Evolutionary conservation across 2,329 filamentous ascomycete species (phyloP).

Genomic region (Plenodomus biglobosus): DNA sequence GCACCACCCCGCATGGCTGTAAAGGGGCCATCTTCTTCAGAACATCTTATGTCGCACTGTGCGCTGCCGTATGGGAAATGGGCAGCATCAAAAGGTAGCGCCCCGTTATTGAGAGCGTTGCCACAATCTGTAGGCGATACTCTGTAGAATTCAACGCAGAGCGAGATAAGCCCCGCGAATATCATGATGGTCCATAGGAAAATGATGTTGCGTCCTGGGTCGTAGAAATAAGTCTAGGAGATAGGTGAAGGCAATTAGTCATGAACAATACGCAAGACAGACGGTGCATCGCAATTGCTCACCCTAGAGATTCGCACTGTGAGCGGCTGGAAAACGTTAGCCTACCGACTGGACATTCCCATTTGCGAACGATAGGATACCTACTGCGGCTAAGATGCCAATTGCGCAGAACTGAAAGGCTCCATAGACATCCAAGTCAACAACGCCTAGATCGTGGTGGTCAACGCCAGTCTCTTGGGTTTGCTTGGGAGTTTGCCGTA

Average conservation of each 20-base stretch:
- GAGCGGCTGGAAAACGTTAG: not conserved
- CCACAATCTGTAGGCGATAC: conserved; percentile 50
- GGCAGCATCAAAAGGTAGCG: conserved; percentile 40
- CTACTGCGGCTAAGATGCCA: conserved; percentile 60
- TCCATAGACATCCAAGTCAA: conserved; percentile 70
- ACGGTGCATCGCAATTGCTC: not conserved
- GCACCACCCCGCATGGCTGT: conserved; percentile 60
- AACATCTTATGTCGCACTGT: conserved; percentile 54
- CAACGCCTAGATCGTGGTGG: conserved; percentile 51
- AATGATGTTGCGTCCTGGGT: conserved; percentile 65
- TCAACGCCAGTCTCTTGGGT: conserved; percentile 11
- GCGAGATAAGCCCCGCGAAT: conserved; percentile 61
- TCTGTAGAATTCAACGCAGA: conserved; percentile 67
- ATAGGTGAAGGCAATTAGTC: conserved; percentile 23
- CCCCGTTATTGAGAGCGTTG: conserved; percentile 42
- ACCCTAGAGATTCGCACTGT: not conserved
- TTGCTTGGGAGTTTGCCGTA: conserved; percentile 4
- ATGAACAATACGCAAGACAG: not conserved
- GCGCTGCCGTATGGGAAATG: conserved; percentile 51
- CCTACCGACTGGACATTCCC: not conserved
- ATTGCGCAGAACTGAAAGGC: conserved; percentile 69
- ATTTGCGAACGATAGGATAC: not conserved
- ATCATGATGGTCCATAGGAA: conserved; percentile 66
- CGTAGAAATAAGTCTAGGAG: conserved; percentile 65
- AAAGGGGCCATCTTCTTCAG: conserved; percentile 49